These are phyloP conservation scores for Ophiostoma pallidulum DNA, from an alignment of 2,329 filamentous ascomycete genomes.

Conservation along the genomic window DNA sequence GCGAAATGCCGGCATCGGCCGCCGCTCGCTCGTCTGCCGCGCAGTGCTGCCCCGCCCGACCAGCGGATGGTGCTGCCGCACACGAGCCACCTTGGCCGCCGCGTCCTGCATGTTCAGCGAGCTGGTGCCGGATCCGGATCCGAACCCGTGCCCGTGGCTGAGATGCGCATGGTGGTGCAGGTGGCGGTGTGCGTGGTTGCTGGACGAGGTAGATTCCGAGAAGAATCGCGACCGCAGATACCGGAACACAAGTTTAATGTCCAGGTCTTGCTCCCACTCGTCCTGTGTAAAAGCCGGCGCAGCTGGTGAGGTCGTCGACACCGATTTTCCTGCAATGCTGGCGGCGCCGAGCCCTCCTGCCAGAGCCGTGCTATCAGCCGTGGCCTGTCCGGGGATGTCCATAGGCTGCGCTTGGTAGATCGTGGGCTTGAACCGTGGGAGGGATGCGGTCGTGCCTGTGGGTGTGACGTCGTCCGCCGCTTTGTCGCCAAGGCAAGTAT, in stretches of 20 bases:
- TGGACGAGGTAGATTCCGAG: constrained; percentile 29
- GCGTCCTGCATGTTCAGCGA: constrained; percentile 53
- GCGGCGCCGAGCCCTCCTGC: background rate
- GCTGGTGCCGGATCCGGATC: constrained; percentile 15
- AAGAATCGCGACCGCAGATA: constrained; percentile 73
- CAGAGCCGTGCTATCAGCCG: constrained; percentile 13
- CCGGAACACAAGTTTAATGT: constrained; percentile 83
- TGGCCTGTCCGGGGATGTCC: constrained; percentile 24
- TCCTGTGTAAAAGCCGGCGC: constrained; percentile 49
- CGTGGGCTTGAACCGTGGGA: constrained; percentile 41
- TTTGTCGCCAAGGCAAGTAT: too few relatives aligned
- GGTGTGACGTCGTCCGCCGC: constrained; percentile 7
- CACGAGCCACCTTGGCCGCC: constrained; percentile 69
- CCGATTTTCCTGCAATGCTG: background rate
- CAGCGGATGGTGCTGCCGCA: constrained; percentile 82
- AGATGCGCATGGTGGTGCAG: constrained; percentile 1
- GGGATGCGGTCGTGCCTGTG: constrained; percentile 24
- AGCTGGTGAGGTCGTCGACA: background rate
- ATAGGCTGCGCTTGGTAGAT: constrained; percentile 31
- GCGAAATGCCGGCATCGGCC: constrained; percentile 32
- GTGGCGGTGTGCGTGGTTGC: constrained; percentile 3
- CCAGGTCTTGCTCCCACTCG: constrained; percentile 89
- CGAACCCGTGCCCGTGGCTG: background rate
- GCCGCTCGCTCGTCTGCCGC: constrained; percentile 30
- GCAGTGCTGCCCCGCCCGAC: constrained; percentile 42